These are phyloP conservation scores for Boletus hoseneyae DNA, from an alignment of 1,284 basidiomycete species.

Conservation along the genomic window DNA sequence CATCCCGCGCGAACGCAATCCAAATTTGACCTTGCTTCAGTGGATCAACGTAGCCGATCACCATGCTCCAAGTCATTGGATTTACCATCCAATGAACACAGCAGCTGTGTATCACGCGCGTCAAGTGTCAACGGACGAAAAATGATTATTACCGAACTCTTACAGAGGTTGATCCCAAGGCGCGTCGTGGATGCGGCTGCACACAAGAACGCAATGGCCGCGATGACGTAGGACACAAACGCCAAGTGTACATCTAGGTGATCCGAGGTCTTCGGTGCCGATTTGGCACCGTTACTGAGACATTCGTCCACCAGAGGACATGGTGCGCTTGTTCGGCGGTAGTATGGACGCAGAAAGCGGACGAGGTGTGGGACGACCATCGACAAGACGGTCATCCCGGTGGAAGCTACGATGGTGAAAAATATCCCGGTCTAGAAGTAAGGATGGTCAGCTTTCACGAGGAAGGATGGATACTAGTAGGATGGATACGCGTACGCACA, in stretches of 20 bases:
- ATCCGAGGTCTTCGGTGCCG: slow-evolving; percentile 24
- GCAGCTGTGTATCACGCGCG: slow-evolving; percentile 10
- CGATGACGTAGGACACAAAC: slow-evolving; percentile 21
- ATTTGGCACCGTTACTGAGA: neutral
- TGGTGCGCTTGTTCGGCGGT: neutral
- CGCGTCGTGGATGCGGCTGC: slow-evolving; percentile 16
- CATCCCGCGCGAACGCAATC: too few species aligned
- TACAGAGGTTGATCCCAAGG: slow-evolving; percentile 14
- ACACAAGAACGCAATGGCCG: slow-evolving; percentile 17
- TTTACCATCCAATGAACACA: slow-evolving; percentile 21
- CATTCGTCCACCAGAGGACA: neutral
- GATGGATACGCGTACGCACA: slow-evolving; percentile 9
- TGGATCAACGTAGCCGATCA: too few species aligned
- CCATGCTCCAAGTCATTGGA: too few species aligned
- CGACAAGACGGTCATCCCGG: slow-evolving; percentile 13
- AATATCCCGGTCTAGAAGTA: slow-evolving; percentile 22
- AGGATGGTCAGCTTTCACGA: slow-evolving; percentile 3
- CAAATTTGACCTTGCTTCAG: too few species aligned
- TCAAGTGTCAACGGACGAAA: slow-evolving; percentile 4
- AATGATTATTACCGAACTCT: neutral
- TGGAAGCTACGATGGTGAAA: slow-evolving; percentile 14
- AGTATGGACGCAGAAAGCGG: slow-evolving; percentile 21
- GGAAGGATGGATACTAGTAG: accelerated
- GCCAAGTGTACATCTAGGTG: slow-evolving; percentile 32
- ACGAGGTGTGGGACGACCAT: slow-evolving; percentile 18